phyloP scores from a whole-genome alignment of 2,329 filamentous ascomycete genomes.

The Neonectria ditissima region DNA sequence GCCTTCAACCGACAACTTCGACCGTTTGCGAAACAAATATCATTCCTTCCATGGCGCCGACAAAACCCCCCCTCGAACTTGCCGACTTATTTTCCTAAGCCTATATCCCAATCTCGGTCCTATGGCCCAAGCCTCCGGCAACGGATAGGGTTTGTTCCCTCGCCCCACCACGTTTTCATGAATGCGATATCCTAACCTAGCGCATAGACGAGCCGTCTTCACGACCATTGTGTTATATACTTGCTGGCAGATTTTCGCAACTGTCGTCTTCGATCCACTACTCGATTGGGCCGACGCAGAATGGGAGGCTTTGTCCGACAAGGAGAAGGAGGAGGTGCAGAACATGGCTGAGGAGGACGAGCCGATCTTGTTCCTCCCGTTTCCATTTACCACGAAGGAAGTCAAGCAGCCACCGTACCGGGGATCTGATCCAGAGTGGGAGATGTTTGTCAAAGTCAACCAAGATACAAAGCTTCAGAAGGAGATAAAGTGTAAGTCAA shows the following conservation, averaged over 20 bases:
- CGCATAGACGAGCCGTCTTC: conserved; percentile 45
- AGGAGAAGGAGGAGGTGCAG: conserved; percentile 57
- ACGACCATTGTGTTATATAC: conserved; percentile 50
- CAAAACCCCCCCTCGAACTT: conserved; percentile 35
- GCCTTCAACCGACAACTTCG: conserved; percentile 37
- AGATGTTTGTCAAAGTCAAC: conserved; percentile 68
- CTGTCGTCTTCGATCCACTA: conserved; percentile 60
- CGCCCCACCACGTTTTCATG: background rate
- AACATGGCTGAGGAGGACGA: conserved; percentile 58
- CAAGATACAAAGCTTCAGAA: conserved; percentile 62
- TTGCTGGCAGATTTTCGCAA: conserved; percentile 58
- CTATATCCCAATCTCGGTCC: conserved; percentile 14
- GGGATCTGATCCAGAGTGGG: conserved; percentile 72
- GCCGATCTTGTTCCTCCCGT: conserved; percentile 67
- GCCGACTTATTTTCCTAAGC: conserved; percentile 51
- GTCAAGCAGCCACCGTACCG: conserved; percentile 64
- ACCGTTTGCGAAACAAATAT: conserved; percentile 45
- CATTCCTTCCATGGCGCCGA: conserved; percentile 50
- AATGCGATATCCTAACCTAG: conserved; percentile 25
- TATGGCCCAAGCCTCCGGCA: conserved; percentile 39
- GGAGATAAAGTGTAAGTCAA: conserved; percentile 59
- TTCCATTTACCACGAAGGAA: conserved; percentile 68
- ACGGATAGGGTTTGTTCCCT: conserved; percentile 45
- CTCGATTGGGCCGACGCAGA: conserved; percentile 57
- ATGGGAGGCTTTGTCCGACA: conserved; percentile 56